Evolutionary conservation across 768 basidiomycete genomes (phyloP).

Genomic region (Russula virescens): DNA sequence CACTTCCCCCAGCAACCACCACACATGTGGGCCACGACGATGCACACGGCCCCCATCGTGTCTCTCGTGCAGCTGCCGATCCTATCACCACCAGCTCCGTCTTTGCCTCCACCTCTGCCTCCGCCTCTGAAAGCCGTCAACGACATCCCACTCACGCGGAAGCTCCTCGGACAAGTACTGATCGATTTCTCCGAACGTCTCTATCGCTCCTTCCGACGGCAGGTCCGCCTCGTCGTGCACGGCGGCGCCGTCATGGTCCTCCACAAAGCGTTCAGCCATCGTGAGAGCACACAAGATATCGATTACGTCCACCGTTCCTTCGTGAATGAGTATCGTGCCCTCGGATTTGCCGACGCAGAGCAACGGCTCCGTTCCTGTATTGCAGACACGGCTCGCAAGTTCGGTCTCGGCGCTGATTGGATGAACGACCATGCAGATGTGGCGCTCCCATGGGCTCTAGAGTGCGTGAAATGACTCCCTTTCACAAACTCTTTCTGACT

Average conservation of each 20-base stretch:
- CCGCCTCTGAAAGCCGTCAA: constrained; percentile 10
- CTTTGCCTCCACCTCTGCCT: no score
- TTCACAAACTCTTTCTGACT: no score
- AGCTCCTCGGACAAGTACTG: background rate
- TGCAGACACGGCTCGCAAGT: constrained; percentile 46
- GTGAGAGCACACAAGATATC: constrained; percentile 56
- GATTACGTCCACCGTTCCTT: constrained; percentile 65
- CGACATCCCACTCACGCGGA: constrained; percentile 11
- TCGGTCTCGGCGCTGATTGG: constrained; percentile 57
- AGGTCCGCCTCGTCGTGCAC: constrained; percentile 58
- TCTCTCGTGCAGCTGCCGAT: no score
- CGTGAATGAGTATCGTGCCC: constrained; percentile 44
- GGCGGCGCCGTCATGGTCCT: constrained; percentile 74
- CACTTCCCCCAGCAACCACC: no score
- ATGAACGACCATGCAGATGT: constrained; percentile 74
- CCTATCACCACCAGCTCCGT: no score
- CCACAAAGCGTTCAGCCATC: constrained; percentile 41
- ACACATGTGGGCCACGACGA: no score
- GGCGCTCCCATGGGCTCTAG: constrained; percentile 57
- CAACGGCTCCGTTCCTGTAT: constrained; percentile 54
- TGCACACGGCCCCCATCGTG: no score
- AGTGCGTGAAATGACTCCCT: constrained; percentile 39
- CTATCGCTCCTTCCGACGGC: constrained; percentile 40
- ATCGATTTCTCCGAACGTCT: constrained; percentile 46
- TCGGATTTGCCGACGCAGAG: constrained; percentile 47